Conservation (phyloP, 352 stramenopile species). For the Phytopythium sindhum region DNA sequence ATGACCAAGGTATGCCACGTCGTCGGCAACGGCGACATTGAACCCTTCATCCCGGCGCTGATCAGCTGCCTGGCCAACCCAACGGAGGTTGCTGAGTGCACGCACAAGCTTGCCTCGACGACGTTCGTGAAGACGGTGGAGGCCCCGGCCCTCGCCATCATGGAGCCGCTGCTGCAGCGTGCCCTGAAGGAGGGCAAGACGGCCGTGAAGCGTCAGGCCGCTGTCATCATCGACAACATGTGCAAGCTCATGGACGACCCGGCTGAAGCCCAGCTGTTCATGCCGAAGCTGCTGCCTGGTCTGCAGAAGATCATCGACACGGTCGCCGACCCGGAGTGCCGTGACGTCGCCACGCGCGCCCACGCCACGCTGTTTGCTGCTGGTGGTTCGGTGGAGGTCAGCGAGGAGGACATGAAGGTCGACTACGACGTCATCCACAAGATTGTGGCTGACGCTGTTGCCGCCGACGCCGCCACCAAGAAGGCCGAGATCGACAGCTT, state of each 20-base stretch:
- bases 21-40: conserved; percentile 99
- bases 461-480: conserved; percentile 63
- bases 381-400: conserved; percentile 91
- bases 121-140: conserved; percentile 99
- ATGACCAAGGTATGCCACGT: conserved; percentile 96
- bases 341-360: conserved; percentile 92
- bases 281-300: conserved; percentile 95
- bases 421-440: conserved; percentile 84
- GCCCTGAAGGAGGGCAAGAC: conserved; percentile 95
- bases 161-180: conserved; percentile 96
- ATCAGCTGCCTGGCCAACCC: conserved; percentile 97
- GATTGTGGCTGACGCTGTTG: conserved; percentile 78
- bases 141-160: conserved; percentile 94
- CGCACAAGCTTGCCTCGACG: conserved; percentile 97
- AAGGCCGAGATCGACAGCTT: conserved; percentile 90
- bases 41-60: conserved; percentile 98
- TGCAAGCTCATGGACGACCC: conserved; percentile 98
- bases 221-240: conserved; percentile 99
- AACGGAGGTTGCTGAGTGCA: conserved; percentile 97
- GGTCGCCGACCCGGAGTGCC: conserved; percentile 96
- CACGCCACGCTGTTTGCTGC: conserved; percentile 93
- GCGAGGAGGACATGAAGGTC: conserved; percentile 90
- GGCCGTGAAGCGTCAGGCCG: conserved; percentile 96
- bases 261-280: conserved; percentile 95
- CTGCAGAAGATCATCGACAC: conserved; percentile 96